Base-by-base conservation (phyloP, 441 rosid genomes). In the Jatropha podagrica region DNA sequence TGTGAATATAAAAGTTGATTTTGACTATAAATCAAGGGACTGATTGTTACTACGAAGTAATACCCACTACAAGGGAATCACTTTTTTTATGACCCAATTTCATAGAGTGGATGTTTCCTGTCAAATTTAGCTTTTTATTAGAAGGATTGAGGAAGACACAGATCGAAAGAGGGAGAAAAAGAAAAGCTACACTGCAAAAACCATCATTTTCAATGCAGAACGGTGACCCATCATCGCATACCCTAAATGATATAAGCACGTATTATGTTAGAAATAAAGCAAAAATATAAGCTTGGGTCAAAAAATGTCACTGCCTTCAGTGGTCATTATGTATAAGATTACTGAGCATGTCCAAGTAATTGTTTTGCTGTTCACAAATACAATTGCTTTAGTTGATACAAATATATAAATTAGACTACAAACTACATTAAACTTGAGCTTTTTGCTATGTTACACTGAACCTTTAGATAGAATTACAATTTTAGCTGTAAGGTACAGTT, bases 381-480 rank as follows among this genome's bases (percentile, higher is more conserved):
- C 11, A 11, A 12, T 38, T 40, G 37, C 0, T 41, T 3, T 70
- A 32, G 4, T 48, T 68, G 20, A 48, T 68, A 23, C n/a, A 46
- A 17, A 40, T 42, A n/a, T 23, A 44, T 18, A 7, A 1, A 41
- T 41, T 41, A 65, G 68, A 7, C 26, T 65, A 20, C 40, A 67
- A 44, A 4, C 32, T 42, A 11, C 10, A 26, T 15, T 56, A 37
- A 76, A 32, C 49, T 62, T 46, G 11, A 41, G 75, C 37, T 64
- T 46, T 40, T 66, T 72, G n/a, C 69, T 46, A 64, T 64, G 67
- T 74, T 75, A 76, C 79, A 70, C 65, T 72, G 60, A 68, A 44
- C 64, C 56, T 68, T 49, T 61, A 32, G 62, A 67, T 59, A 17
- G 26, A 55, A 55, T 69, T n/a, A 64, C 67, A 14, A 38, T 44